A percentile compares a stretch with the other conserved stretches of the same genome.
Evolutionary conservation across 805 yeast species (phyloP).

Genomic region (Jamesozyma piceae): DNA sequence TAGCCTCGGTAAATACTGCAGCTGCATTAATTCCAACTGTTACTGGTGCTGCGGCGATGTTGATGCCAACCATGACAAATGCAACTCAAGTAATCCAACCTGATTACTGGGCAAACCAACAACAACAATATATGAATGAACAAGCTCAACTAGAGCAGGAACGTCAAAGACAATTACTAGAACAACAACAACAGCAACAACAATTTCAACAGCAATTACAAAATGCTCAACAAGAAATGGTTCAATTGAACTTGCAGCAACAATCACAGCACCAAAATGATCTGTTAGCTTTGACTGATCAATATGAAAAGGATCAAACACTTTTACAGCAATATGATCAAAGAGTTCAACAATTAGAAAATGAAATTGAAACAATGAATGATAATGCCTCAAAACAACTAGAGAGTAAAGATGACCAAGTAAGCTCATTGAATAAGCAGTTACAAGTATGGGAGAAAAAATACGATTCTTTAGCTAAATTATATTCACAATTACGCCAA

Average conservation of each 20-base stretch:
- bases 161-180: constrained; percentile 48
- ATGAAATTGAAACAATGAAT: constrained; percentile 52
- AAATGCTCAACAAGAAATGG: constrained; percentile 57
- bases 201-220: constrained; percentile 49
- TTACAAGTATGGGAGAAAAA: constrained; percentile 70
- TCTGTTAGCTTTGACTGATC: constrained; percentile 61
- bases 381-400: constrained; percentile 64
- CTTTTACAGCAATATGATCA: constrained; percentile 80
- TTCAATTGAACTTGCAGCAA: constrained; percentile 44
- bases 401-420: constrained; percentile 65
- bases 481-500: constrained; percentile 84
- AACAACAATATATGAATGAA: constrained; percentile 57
- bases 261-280: constrained; percentile 77
- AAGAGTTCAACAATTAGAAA: constrained; percentile 72
- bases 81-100: constrained; percentile 8
- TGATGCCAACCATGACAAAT: constrained; percentile 33
- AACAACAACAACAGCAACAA: constrained; percentile 62
- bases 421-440: constrained; percentile 63
- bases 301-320: constrained; percentile 77
- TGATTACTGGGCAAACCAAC: constrained; percentile 24
- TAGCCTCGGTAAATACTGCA: neutral
- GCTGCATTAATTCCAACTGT: constrained; percentile 14
- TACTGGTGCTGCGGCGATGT: constrained; percentile 23
- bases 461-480: constrained; percentile 80
- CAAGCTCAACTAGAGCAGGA: constrained; percentile 64